A percentile compares a stretch with the other conserved stretches of the same genome.
These are phyloP conservation scores for Rhizopogon salebrosus DNA, from an alignment of 768 basidiomycete genomes.

Conservation along the genomic window DNA sequence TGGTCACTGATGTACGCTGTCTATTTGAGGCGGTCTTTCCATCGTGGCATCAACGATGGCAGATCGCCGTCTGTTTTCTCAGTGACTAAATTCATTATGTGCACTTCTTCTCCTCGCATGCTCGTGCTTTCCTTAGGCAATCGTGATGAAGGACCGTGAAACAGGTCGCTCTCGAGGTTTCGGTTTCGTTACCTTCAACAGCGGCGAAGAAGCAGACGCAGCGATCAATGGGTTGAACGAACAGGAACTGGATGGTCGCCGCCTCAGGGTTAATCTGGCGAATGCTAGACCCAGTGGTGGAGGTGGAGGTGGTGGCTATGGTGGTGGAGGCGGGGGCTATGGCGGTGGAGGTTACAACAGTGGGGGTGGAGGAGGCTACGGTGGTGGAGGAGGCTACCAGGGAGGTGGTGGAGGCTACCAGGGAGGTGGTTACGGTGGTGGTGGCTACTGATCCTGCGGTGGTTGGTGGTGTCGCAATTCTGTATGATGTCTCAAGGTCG, in stretches of 20 bases:
- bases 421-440: slow-evolving; percentile 7
- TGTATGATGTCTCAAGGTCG: slow-evolving; percentile 1
- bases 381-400: slow-evolving; percentile 2
- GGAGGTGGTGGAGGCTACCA: slow-evolving; percentile 8
- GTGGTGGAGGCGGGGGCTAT: slow-evolving; percentile 11
- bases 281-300: slow-evolving; percentile 27
- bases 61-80: slow-evolving; percentile 17
- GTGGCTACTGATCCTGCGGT: neutral
- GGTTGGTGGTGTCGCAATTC: neutral
- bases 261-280: slow-evolving; percentile 45
- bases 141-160: slow-evolving; percentile 46
- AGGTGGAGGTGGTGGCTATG: slow-evolving; percentile 15
- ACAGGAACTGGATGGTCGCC: slow-evolving; percentile 49
- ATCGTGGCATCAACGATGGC: slow-evolving; percentile 26
- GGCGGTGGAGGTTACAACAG: slow-evolving; percentile 8
- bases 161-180: slow-evolving; percentile 55
- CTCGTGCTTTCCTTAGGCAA: slow-evolving; percentile 16
- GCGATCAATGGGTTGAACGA: slow-evolving; percentile 45
- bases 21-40: slow-evolving; percentile 23
- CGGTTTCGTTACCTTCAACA: slow-evolving; percentile 45
- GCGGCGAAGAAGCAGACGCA: slow-evolving; percentile 32
- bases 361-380: slow-evolving; percentile 6
- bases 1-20: slow-evolving; percentile 46
- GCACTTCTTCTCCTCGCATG: slow-evolving; percentile 15
- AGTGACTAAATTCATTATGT: slow-evolving; percentile 21